phyloP scores from a whole-genome alignment of 2,329 filamentous ascomycete genomes.

The Didymella exigua region DNA sequence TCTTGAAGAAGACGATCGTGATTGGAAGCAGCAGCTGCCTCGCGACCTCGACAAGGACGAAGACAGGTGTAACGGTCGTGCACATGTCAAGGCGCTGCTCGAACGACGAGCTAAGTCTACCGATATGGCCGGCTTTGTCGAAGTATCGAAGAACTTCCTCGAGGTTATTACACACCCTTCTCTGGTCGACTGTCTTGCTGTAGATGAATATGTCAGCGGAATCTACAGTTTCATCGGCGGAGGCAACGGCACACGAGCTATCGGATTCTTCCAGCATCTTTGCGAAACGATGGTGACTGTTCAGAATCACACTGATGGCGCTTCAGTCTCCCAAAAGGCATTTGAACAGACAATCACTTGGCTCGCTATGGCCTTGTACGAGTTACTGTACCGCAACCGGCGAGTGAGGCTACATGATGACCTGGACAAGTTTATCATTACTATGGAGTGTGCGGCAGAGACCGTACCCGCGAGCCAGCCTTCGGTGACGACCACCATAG shows the following conservation, averaged over 20 bases:
- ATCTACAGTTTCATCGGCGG: slow-evolving; percentile 46
- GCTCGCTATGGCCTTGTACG: slow-evolving; percentile 17
- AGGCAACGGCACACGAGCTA: slow-evolving; percentile 33
- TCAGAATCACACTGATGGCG: not conserved
- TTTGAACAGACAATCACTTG: slow-evolving; percentile 11
- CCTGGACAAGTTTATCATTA: slow-evolving; percentile 13
- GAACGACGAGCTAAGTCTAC: not conserved
- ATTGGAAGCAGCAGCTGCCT: slow-evolving; percentile 41
- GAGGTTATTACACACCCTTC: slow-evolving; percentile 41
- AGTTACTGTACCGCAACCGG: slow-evolving; percentile 22
- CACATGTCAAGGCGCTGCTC: slow-evolving; percentile 34
- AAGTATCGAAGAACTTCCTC: slow-evolving; percentile 20
- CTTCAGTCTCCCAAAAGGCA: not conserved
- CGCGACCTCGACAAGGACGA: slow-evolving; percentile 40
- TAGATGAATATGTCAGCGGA: slow-evolving; percentile 42
- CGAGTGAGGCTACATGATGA: slow-evolving; percentile 29
- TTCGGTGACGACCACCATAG: slow-evolving; percentile 1
- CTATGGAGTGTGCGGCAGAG: slow-evolving; percentile 7
- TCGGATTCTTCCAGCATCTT: slow-evolving; percentile 40
- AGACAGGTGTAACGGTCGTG: slow-evolving; percentile 31
- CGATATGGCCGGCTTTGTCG: slow-evolving; percentile 7
- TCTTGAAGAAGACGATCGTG: slow-evolving; percentile 36
- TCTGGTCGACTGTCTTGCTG: slow-evolving; percentile 43
- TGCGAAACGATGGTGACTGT: slow-evolving; percentile 19
- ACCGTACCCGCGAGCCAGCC: slow-evolving; percentile 5